Evolutionary conservation across 306 rosid genomes (phyloP), one percentile per base, ranked within the genome.

Genomic region (Castanea crenata): DNA sequence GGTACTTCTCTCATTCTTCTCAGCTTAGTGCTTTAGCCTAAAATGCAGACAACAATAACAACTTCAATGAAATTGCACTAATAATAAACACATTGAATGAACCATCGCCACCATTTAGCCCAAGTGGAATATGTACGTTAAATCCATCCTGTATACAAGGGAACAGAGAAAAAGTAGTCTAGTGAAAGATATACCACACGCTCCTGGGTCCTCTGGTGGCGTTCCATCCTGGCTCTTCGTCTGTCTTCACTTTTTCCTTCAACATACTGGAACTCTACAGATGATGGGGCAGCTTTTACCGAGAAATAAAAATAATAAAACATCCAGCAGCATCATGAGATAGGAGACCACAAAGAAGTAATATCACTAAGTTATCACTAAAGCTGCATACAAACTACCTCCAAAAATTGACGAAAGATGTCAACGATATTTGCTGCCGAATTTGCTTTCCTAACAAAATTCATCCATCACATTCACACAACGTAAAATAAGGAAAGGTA

Each of bases 211-310:
- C 97, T 89, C 78, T 90, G 96, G 65, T 95, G 93, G 76, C 97
- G 98, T 80, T 95, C 99, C 81, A 95, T 74, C 82, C 98, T 90
- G 23, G 98, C 98, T 87, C 89, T 89, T 81, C 94, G 90, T 82
- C 98, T 91, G 69, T 95, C 99, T 81, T 93, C 98, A 89, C 41
- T 90, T 85, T 93, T 98, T 85, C 99, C 99, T 79, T 91, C 97
- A 85, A 90, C 87, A 16, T 90, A 97, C 73, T 87, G 98, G 86
- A 95, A 91, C 75, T 81, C 89, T 85, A 94, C 97, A 58, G 96
- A 84, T 79, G 95, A 81, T 34, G 94, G 93, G 67, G 91, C 79
- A 83, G 89, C 97, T 93, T 16, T 86, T 76, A 84, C 79, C 80
- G 56, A 54, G 49, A 74, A 75, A n/a, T 5, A 78, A 70, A 20